A percentile compares a stretch with the other conserved stretches of the same genome.
These are phyloP conservation scores for Colletotrichum sp. DNA, from an alignment of 2,329 filamentous ascomycete genomes.

Conservation along the genomic window DNA sequence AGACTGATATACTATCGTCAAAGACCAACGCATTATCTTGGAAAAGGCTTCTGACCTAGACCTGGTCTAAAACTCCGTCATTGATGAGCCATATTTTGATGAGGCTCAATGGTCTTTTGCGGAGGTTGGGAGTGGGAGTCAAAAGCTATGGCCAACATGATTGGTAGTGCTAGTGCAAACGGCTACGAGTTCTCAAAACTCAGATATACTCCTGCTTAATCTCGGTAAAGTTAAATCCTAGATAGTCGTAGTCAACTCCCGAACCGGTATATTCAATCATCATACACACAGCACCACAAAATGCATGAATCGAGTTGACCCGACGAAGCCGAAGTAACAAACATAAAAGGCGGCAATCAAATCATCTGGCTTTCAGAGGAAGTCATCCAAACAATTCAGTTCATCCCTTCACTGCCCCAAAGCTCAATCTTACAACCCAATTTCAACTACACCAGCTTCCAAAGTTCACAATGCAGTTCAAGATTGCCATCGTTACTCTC, in stretches of 20 bases:
- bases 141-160: rapidly evolving
- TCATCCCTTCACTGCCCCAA: not conserved
- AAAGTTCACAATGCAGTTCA: not conserved
- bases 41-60: too few species aligned
- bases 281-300: not conserved
- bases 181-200: not conserved
- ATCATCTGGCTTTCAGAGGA: not conserved
- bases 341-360: not conserved
- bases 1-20: too few species aligned
- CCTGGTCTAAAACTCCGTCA: too few species aligned
- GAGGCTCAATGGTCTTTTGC: not conserved
- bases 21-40: too few species aligned
- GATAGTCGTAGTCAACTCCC: not conserved
- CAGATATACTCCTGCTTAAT: not conserved
- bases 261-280: not conserved
- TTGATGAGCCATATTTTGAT: not conserved
- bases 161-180: not conserved
- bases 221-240: not conserved
- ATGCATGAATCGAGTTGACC: not conserved
- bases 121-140: rapidly evolving
- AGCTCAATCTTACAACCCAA: not conserved
- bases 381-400: not conserved
- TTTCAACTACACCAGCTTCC: not conserved
- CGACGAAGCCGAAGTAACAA: not conserved
- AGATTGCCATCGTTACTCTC: not conserved